Evolutionary conservation across 2,329 filamentous ascomycete species (phyloP).

Genomic region (Penicillium glabrum): DNA sequence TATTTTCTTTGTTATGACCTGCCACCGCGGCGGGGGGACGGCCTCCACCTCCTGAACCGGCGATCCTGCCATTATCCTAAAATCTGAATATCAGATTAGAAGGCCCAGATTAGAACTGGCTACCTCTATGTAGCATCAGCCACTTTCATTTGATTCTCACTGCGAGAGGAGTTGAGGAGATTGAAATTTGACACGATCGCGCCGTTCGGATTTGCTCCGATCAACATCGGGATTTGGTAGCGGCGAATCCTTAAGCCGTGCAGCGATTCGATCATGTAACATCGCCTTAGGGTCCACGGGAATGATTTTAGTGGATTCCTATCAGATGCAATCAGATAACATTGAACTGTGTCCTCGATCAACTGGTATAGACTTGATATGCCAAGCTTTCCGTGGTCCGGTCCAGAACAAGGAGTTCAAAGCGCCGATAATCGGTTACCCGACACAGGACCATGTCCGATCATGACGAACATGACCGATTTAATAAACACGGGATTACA

Average conservation of each 20-base stretch:
- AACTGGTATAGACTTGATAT: background rate
- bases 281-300: background rate
- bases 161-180: background rate
- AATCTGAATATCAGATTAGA: background rate
- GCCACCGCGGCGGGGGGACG: conserved; percentile 2
- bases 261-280: background rate
- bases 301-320: background rate
- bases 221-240: conserved; percentile 7
- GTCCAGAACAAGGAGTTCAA: background rate
- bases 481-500: background rate
- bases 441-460: background rate
- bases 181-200: conserved; percentile 6
- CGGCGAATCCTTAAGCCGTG: conserved; percentile 12
- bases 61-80: conserved; percentile 4
- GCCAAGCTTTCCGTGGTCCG: background rate
- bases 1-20: conserved; percentile 18
- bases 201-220: conserved; percentile 20
- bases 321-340: background rate
- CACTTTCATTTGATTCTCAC: background rate
- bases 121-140: background rate
- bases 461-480: background rate
- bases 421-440: conserved; percentile 1
- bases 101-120: background rate
- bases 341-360: background rate
- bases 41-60: background rate